These are phyloP conservation scores for Sanghuangporus weigelae DNA, from an alignment of 1,284 basidiomycete species.

Conservation along the genomic window DNA sequence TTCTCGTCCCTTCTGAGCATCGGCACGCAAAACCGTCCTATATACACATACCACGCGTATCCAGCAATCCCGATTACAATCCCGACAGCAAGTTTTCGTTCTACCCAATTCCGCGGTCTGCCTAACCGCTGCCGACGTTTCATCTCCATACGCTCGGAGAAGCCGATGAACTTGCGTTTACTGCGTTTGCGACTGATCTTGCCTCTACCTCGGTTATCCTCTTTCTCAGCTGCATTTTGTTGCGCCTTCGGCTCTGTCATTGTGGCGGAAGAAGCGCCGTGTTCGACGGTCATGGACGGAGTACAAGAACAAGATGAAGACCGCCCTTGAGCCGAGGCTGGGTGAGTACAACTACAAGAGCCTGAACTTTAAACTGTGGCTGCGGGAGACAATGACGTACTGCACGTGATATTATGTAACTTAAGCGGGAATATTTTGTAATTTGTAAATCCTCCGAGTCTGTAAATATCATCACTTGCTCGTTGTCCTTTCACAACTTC, in stretches of 20 bases:
- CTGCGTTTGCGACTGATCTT: not conserved
- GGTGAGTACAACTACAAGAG: not conserved
- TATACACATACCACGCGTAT: conserved; percentile 67
- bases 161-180: conserved; percentile 9
- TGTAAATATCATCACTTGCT: not conserved
- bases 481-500: no score
- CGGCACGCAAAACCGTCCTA: conserved; percentile 58
- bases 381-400: not conserved
- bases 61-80: conserved; percentile 49
- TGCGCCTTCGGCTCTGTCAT: not conserved
- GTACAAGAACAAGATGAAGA: not conserved
- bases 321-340: not conserved
- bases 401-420: not conserved
- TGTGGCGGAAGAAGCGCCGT: not conserved
- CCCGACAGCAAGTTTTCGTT: conserved; percentile 52
- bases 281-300: not conserved
- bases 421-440: no score
- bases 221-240: not conserved
- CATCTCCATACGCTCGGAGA: conserved; percentile 3
- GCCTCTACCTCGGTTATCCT: not conserved
- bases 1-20: conserved; percentile 43
- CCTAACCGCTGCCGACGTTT: conserved; percentile 29
- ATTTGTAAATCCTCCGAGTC: not conserved
- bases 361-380: not conserved
- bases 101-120: conserved; percentile 57